A percentile compares a stretch with the other conserved stretches of the same genome.
Evolutionary conservation across 2,329 filamentous ascomycete species (phyloP).

Genomic region (Tolypocladium endophyticum): DNA sequence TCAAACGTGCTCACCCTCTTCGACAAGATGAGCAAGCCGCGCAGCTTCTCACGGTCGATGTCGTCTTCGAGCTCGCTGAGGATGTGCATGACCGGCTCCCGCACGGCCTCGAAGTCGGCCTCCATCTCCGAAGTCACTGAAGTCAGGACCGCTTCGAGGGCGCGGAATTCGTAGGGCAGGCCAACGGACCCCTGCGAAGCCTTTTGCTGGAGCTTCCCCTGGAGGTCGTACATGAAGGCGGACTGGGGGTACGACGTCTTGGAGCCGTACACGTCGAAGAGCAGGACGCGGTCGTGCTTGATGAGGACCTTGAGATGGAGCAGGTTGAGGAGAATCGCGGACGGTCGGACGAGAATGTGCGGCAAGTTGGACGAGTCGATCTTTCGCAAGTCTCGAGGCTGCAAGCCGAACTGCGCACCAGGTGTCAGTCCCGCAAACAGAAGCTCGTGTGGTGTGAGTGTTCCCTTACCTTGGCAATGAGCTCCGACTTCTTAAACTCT

Average conservation of each 20-base stretch:
- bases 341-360: slow-evolving; percentile 87
- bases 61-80: slow-evolving; percentile 89
- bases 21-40: slow-evolving; percentile 82
- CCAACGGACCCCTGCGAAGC: slow-evolving; percentile 40
- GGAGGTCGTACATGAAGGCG: slow-evolving; percentile 94
- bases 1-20: slow-evolving; percentile 96
- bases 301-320: slow-evolving; percentile 94
- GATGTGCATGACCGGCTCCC: slow-evolving; percentile 83
- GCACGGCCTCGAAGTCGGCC: slow-evolving; percentile 86
- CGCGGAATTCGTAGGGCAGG: slow-evolving; percentile 90
- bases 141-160: slow-evolving; percentile 87
- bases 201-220: slow-evolving; percentile 84
- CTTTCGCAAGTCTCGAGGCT: slow-evolving; percentile 91
- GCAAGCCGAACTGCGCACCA: slow-evolving; percentile 62
- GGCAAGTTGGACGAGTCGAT: slow-evolving; percentile 94
- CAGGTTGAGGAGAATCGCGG: slow-evolving; percentile 87
- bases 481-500: slow-evolving; percentile 94
- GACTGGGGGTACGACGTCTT: slow-evolving; percentile 93
- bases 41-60: slow-evolving; percentile 87
- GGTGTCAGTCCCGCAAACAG: neutral
- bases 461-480: slow-evolving; percentile 72
- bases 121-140: slow-evolving; percentile 88
- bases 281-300: slow-evolving; percentile 84
- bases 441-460: neutral
- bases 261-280: slow-evolving; percentile 93